Evolutionary conservation across 441 rosid species (phyloP).

Genomic region (Macaranga tanarius): DNA sequence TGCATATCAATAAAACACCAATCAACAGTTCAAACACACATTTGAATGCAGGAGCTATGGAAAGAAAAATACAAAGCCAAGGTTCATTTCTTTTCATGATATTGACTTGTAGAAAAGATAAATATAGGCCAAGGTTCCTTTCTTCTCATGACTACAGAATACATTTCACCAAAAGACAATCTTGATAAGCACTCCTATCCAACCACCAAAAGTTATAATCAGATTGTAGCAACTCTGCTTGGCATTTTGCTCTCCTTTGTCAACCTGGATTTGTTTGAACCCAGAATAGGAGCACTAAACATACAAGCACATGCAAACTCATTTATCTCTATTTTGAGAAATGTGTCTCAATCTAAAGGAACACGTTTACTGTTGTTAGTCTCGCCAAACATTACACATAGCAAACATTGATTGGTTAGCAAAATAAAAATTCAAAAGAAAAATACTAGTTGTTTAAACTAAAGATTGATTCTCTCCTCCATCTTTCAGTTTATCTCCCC

Average conservation of each 20-base stretch:
- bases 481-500: background rate
- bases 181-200: background rate
- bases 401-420: background rate
- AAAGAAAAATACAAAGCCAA: background rate
- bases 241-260: background rate
- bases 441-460: too few species aligned
- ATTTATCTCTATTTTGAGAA: background rate
- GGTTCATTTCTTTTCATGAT: background rate
- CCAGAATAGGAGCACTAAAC: background rate
- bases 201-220: background rate
- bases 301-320: background rate
- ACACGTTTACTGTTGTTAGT: background rate
- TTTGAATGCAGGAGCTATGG: background rate
- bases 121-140: background rate
- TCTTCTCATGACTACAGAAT: background rate
- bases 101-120: background rate
- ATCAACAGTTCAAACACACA: background rate
- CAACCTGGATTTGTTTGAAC: slow-evolving; percentile 1
- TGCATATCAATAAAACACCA: background rate
- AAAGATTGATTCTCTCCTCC: background rate
- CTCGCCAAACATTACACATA: background rate
- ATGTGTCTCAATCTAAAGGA: background rate
- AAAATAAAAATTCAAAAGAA: too few species aligned
- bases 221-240: background rate
- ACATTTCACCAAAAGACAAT: too few species aligned